Conservation (phyloP, 2,329 filamentous ascomycete genomes). For the Neopestalotiopsis rosae region DNA sequence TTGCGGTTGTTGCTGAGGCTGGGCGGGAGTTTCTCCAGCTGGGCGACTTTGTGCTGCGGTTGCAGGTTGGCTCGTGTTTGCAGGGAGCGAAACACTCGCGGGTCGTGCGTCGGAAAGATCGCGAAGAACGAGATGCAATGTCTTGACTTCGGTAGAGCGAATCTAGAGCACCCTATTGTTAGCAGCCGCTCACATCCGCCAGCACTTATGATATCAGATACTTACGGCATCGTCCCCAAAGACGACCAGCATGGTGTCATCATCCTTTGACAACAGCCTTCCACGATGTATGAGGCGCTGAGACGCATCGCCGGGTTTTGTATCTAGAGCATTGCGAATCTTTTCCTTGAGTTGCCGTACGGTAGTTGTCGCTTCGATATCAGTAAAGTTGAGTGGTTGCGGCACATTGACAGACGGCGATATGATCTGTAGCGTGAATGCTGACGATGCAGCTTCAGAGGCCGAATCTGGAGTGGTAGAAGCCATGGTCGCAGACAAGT, state of each 20-base stretch:
- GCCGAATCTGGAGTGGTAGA: constrained; percentile 38
- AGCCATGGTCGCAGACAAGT: constrained; percentile 39
- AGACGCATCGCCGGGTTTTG: constrained; percentile 57
- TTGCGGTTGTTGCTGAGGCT: constrained; percentile 18
- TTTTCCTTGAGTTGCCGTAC: constrained; percentile 62
- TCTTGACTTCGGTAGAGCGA: constrained; percentile 32
- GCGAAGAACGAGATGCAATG: constrained; percentile 40
- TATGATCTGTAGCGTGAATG: constrained; percentile 62
- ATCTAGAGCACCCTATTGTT: constrained; percentile 27
- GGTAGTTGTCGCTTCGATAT: constrained; percentile 55
- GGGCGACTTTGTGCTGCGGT: constrained; percentile 25
- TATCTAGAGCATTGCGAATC: constrained; percentile 57
- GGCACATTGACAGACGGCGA: constrained; percentile 63
- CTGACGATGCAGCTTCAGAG: constrained; percentile 34
- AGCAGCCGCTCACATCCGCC: background rate
- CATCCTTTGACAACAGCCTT: constrained; percentile 58
- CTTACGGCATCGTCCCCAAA: constrained; percentile 61
- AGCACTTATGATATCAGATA: constrained; percentile 9
- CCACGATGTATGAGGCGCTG: constrained; percentile 68
- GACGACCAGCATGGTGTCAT: constrained; percentile 60
- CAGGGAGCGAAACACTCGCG: constrained; percentile 23
- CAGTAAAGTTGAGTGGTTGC: constrained; percentile 54
- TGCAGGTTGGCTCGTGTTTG: constrained; percentile 21
- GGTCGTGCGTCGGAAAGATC: constrained; percentile 32
- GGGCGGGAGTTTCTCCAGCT: constrained; percentile 22